Percentiles rank a stretch among this genome's conserved stretches.
Evolutionary conservation across 768 basidiomycete species (phyloP).

Genomic region (Trametes maxima): DNA sequence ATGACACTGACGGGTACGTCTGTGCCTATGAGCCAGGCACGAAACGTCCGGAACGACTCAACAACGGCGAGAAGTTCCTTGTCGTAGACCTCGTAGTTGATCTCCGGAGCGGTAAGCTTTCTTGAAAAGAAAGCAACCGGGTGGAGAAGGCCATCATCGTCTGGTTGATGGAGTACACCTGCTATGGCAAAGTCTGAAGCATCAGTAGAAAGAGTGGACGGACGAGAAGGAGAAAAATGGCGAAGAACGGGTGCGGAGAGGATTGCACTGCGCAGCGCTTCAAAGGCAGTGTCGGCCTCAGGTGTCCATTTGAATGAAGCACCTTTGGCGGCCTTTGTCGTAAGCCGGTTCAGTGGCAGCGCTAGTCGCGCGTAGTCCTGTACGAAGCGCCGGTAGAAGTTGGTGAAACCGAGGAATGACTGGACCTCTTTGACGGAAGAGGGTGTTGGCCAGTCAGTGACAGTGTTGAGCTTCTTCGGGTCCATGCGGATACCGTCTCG

Average conservation of each 20-base stretch:
- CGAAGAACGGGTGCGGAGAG: slow-evolving; percentile 24
- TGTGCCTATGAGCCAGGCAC: slow-evolving; percentile 33
- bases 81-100: slow-evolving; percentile 50
- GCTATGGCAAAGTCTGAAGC: slow-evolving; percentile 27
- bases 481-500: slow-evolving; percentile 41
- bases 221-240: slow-evolving; percentile 23
- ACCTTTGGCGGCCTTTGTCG: slow-evolving; percentile 26
- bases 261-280: slow-evolving; percentile 32
- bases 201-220: slow-evolving; percentile 27
- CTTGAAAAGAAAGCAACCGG: slow-evolving; percentile 45
- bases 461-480: slow-evolving; percentile 41
- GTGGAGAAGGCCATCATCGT: slow-evolving; percentile 28
- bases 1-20: slow-evolving; percentile 26
- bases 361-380: slow-evolving; percentile 35
- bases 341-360: slow-evolving; percentile 23
- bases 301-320: slow-evolving; percentile 23
- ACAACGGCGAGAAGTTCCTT: slow-evolving; percentile 53
- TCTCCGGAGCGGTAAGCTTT: slow-evolving; percentile 23
- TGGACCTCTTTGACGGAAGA: slow-evolving; percentile 32
- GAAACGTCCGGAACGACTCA: slow-evolving; percentile 37
- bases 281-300: slow-evolving; percentile 29
- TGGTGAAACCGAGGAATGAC: slow-evolving; percentile 36
- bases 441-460: slow-evolving; percentile 36
- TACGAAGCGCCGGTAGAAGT: slow-evolving; percentile 33
- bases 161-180: slow-evolving; percentile 21